Evolutionary conservation across 192 early-diverging fungal genomes (phyloP), one percentile per base, ranked within the genome.

Genomic region (Borealophlyctis nickersoniae): DNA sequence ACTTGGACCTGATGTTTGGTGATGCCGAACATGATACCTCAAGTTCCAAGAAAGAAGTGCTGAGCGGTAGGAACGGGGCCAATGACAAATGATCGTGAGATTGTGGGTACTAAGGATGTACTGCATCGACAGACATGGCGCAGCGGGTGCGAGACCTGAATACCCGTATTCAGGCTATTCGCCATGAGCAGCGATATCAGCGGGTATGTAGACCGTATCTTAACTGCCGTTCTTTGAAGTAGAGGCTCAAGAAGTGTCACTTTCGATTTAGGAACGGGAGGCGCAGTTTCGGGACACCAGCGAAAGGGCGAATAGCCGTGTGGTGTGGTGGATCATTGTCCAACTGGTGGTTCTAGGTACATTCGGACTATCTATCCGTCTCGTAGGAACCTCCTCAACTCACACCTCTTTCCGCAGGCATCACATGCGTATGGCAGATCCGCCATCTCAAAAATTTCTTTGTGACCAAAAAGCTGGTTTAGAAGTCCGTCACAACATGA

Each of bases 141-240:
- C 74, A 76, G 52, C 83, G 85, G 34, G 80, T 94, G 39, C 83
- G 86, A 50, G 88, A 92, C n/a, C 81, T 96, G 62, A 98, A 91
- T 71, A 70, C 82, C 35, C 87, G 88, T 56, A 82, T 94, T 27
- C 71, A 82, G 39, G 88, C 88, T 73, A 92, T 98, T 69, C 82
- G 88, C 56, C 77, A 87, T 26, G 95, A 98, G 75, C 92, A 95
- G 73, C 79, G 82, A 52, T 93, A 91, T 75, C 94, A 94, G 79
- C 80, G 91, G 35, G 89, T 91, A 79, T 78, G 82, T 75, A 33
- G 0, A 27, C 29, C 26, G 33, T 26, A 30, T 58, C 11, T 36
- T 26, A 14, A 55, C 53, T 55, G 1, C 23, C 16, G 28, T 31
- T 53, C n/a, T 14, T 23, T 14, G 26, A 28, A n/a, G n/a, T n/a